Evolutionary conservation across 805 yeast species (phyloP).

Genomic region (Candida silvicultrix): DNA sequence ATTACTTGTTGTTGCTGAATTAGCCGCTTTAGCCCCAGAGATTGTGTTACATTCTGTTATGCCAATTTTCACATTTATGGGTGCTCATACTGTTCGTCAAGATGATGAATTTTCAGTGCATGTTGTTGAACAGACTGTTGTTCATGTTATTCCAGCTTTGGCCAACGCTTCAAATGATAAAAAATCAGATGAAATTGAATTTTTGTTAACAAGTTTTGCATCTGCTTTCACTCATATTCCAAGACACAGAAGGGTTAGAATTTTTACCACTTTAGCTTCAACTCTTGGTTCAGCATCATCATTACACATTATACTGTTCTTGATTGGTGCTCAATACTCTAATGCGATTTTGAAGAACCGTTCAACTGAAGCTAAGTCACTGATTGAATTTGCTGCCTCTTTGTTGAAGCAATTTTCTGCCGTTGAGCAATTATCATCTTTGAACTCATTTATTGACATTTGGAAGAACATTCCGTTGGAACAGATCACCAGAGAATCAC

Average conservation of each 20-base stretch:
- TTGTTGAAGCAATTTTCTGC: slow-evolving; percentile 66
- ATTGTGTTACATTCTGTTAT: slow-evolving; percentile 89
- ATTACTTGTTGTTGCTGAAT: slow-evolving; percentile 74
- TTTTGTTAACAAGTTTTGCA: slow-evolving; percentile 81
- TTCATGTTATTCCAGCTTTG: slow-evolving; percentile 87
- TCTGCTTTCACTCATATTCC: slow-evolving; percentile 95
- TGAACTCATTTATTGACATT: slow-evolving; percentile 42
- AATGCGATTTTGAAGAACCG: slow-evolving; percentile 48
- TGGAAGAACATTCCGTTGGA: slow-evolving; percentile 40
- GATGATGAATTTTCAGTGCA: slow-evolving; percentile 93
- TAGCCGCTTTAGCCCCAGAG: slow-evolving; percentile 88
- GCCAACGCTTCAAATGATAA: slow-evolving; percentile 40
- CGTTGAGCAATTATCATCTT: slow-evolving; percentile 55
- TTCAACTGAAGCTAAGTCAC: slow-evolving; percentile 56
- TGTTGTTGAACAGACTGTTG: slow-evolving; percentile 87
- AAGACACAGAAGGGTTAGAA: slow-evolving; percentile 85
- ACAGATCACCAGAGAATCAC: slow-evolving; percentile 10
- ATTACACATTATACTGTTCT: slow-evolving; percentile 64
- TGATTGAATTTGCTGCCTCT: slow-evolving; percentile 66
- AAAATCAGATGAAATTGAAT: slow-evolving; percentile 64
- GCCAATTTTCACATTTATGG: slow-evolving; percentile 99
- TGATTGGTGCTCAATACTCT: slow-evolving; percentile 77
- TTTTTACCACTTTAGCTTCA: slow-evolving; percentile 70
- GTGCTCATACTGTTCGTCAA: slow-evolving; percentile 93
- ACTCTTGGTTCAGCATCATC: slow-evolving; percentile 67